Percentiles rank a stretch among this genome's conserved stretches.
Conservation (phyloP, 306 rosid species). For the Macrotyloma uniflorum region DNA sequence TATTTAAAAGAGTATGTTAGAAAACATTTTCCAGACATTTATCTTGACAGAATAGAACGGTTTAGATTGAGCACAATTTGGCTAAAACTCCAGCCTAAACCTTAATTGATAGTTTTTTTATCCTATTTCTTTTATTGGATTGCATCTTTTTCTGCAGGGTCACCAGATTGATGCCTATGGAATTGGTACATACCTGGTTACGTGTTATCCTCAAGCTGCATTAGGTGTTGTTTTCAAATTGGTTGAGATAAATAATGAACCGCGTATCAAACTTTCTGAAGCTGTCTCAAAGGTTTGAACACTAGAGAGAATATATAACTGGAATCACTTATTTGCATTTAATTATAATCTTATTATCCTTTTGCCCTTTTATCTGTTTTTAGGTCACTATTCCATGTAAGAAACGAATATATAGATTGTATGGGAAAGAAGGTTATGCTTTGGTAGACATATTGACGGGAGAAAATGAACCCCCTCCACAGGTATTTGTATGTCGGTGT, state of each 20-base stretch:
- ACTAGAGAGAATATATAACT: background rate
- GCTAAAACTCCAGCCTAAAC: background rate
- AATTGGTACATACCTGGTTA: conserved; percentile 86
- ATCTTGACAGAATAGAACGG: background rate
- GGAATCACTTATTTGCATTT: background rate
- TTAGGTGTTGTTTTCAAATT: conserved; percentile 91
- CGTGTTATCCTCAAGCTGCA: conserved; percentile 91
- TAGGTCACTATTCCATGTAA: conserved; percentile 90
- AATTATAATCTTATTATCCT: background rate
- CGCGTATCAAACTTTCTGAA: conserved; percentile 88
- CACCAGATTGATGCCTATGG: conserved; percentile 87
- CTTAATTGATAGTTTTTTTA: background rate
- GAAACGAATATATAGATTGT: conserved; percentile 72
- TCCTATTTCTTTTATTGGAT: conserved; percentile 2
- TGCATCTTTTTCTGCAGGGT: conserved; percentile 50
- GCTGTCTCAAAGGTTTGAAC: conserved; percentile 77
- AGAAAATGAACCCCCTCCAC: conserved; percentile 79
- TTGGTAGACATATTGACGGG: conserved; percentile 80
- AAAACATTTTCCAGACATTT: too few species aligned
- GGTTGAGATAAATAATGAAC: conserved; percentile 81
- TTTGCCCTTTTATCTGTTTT: conserved; percentile 31
- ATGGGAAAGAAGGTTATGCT: conserved; percentile 84
- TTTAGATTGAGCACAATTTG: background rate
- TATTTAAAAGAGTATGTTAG: too few species aligned
- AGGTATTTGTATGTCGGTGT: conserved; percentile 48